These are phyloP conservation scores for Euphorbia pulcherrima DNA, from an alignment of 345 rosid species.

Conservation along the genomic window DNA sequence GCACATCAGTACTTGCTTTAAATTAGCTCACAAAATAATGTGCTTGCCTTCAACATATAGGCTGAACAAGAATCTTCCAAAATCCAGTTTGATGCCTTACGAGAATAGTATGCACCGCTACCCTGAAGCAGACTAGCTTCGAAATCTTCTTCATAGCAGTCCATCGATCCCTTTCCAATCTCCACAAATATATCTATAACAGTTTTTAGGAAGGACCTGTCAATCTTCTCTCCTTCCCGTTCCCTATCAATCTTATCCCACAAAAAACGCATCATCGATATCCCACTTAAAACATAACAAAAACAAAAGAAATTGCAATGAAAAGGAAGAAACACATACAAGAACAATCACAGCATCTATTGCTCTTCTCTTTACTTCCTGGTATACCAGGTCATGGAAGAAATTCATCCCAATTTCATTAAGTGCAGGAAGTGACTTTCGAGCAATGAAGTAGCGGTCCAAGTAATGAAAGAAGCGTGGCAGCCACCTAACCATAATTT, in stretches of 20 bases:
- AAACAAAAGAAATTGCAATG: neutral
- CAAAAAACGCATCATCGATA: neutral
- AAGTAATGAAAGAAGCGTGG: slow-evolving; percentile 81
- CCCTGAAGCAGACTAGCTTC: slow-evolving; percentile 67
- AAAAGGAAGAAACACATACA: slow-evolving; percentile 43
- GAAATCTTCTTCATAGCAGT: slow-evolving; percentile 66
- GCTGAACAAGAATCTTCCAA: slow-evolving; percentile 69
- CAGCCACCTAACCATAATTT: slow-evolving; percentile 82
- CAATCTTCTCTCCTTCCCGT: slow-evolving; percentile 86
- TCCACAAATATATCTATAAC: slow-evolving; percentile 72
- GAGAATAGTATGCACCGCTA: slow-evolving; percentile 70
- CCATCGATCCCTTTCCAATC: slow-evolving; percentile 78
- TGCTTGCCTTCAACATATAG: slow-evolving; percentile 71
- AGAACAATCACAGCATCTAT: slow-evolving; percentile 64
- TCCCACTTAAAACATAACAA: neutral
- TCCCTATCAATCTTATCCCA: slow-evolving; percentile 73
- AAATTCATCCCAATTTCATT: slow-evolving; percentile 76
- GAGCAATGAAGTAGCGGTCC: slow-evolving; percentile 79
- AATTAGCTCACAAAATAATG: no score
- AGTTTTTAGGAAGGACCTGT: slow-evolving; percentile 69
- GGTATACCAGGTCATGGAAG: slow-evolving; percentile 71
- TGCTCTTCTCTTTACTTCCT: slow-evolving; percentile 47
- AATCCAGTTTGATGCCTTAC: slow-evolving; percentile 88
- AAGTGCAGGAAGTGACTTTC: slow-evolving; percentile 69
- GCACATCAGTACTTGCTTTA: neutral